Percentiles rank a stretch among this genome's conserved stretches.
Evolutionary conservation across 2,329 filamentous ascomycete species (phyloP).

Genomic region (Aciculosporium take): DNA sequence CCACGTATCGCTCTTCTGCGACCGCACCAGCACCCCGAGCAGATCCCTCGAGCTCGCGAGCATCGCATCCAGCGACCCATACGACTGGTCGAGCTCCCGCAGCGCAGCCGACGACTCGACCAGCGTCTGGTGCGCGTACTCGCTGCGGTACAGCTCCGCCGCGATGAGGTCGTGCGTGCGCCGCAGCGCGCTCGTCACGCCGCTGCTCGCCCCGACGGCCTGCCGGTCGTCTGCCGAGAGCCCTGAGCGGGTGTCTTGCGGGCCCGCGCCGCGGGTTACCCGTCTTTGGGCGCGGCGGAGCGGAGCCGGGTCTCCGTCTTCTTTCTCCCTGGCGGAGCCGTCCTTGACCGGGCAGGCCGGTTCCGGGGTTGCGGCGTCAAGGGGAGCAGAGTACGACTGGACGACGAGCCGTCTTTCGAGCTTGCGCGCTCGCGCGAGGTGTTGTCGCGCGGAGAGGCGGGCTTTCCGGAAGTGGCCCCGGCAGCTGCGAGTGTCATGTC

Average conservation of each 20-base stretch:
- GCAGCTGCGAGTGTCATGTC: slow-evolving; percentile 24
- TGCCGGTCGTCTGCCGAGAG: slow-evolving; percentile 55
- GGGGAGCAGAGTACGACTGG: slow-evolving; percentile 41
- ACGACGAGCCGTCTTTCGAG: slow-evolving; percentile 67
- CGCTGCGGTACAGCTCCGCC: slow-evolving; percentile 68
- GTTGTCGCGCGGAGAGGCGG: slow-evolving; percentile 63
- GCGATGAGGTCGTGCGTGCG: slow-evolving; percentile 80
- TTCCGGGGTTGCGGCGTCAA: slow-evolving; percentile 11
- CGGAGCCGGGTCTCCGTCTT: no score
- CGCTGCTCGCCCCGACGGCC: slow-evolving; percentile 58
- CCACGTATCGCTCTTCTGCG: slow-evolving; percentile 95
- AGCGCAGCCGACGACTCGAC: slow-evolving; percentile 72
- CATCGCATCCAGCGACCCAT: slow-evolving; percentile 64
- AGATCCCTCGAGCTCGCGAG: slow-evolving; percentile 61
- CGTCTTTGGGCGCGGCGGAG: no score
- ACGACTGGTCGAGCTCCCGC: slow-evolving; percentile 65
- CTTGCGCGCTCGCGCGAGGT: slow-evolving; percentile 56
- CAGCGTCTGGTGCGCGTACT: slow-evolving; percentile 81
- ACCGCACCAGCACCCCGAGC: slow-evolving; percentile 63
- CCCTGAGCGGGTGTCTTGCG: slow-evolving; percentile 14
- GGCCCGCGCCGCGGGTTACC: no score
- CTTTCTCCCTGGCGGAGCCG: slow-evolving; percentile 10
- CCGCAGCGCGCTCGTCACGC: slow-evolving; percentile 72
- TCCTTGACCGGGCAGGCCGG: slow-evolving; percentile 15
- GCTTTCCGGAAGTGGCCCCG: slow-evolving; percentile 66